Evolutionary conservation across 1,284 basidiomycete genomes (phyloP).

Genomic region (Polyporus tsugae): DNA sequence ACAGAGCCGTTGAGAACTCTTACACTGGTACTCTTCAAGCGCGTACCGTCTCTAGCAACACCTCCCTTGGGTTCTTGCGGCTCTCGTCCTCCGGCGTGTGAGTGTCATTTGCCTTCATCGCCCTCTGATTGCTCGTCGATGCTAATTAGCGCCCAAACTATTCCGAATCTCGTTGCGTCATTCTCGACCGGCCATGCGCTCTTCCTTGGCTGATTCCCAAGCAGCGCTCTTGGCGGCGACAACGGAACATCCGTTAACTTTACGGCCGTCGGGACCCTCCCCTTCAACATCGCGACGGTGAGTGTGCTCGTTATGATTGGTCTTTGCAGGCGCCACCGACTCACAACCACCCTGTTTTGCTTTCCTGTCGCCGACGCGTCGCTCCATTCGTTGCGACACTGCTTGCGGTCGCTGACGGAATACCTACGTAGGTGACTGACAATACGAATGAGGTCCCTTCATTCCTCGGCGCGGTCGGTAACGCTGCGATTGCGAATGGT

Average conservation of each 20-base stretch:
- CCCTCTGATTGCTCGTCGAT: constrained; percentile 16
- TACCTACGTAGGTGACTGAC: neutral
- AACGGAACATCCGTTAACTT: constrained; percentile 21
- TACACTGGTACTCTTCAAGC: constrained; percentile 27
- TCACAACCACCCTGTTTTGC: neutral
- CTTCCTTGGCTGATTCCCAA: too few species aligned
- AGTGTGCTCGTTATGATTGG: constrained; percentile 5
- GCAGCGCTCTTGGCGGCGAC: constrained; percentile 21
- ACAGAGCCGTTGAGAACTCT: constrained; percentile 17
- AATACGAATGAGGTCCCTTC: neutral
- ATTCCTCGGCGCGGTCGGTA: constrained; percentile 29
- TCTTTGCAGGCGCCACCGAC: neutral
- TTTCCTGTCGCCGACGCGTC: neutral
- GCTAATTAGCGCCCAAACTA: constrained; percentile 22
- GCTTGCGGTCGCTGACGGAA: neutral
- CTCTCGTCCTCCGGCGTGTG: constrained; percentile 31
- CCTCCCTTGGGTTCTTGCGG: constrained; percentile 23
- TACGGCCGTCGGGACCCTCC: constrained; percentile 19
- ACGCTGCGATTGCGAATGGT: constrained; percentile 13
- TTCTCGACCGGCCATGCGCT: constrained; percentile 3
- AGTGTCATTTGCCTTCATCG: constrained; percentile 10
- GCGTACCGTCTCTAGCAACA: constrained; percentile 17
- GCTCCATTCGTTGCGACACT: neutral
- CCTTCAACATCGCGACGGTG: constrained; percentile 27
- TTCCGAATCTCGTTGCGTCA: constrained; percentile 16